A percentile compares a stretch with the other conserved stretches of the same genome.
These are phyloP conservation scores for Entophlyctis luteolus DNA, from an alignment of 192 early-diverging fungal genomes.

Conservation along the genomic window DNA sequence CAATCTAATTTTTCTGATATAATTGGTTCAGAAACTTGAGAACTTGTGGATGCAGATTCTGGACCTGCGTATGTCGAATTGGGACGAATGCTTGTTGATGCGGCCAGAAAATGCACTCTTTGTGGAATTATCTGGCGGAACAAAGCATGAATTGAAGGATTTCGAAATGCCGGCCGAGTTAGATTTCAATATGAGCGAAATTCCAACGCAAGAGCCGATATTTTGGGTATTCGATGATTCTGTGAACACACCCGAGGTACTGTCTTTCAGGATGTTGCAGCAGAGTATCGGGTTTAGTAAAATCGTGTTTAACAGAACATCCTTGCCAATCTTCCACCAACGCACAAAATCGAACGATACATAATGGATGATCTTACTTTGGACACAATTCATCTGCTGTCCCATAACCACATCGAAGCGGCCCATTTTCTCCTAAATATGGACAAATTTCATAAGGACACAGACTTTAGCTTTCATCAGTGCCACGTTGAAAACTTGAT, in stretches of 20 bases:
- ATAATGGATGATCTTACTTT: slow-evolving; percentile 75
- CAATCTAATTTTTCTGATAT: not conserved
- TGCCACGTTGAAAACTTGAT: slow-evolving; percentile 57
- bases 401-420: slow-evolving; percentile 91
- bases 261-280: too few relatives aligned
- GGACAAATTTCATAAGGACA: slow-evolving; percentile 35
- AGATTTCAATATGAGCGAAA: slow-evolving; percentile 7
- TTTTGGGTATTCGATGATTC: slow-evolving; percentile 49
- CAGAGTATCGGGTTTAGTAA: not conserved
- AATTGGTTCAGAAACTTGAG: slow-evolving; percentile 30
- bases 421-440: slow-evolving; percentile 56
- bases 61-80: slow-evolving; percentile 17
- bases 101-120: slow-evolving; percentile 17
- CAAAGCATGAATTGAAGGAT: slow-evolving; percentile 33
- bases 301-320: slow-evolving; percentile 16
- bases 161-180: slow-evolving; percentile 23
- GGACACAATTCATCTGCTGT: slow-evolving; percentile 75
- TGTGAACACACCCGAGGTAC: slow-evolving; percentile 29
- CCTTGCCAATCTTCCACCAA: slow-evolving; percentile 37
- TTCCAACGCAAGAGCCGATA: slow-evolving; percentile 37
- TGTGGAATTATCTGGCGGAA: slow-evolving; percentile 7
- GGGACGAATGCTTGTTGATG: slow-evolving; percentile 33
- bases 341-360: slow-evolving; percentile 49
- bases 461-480: slow-evolving; percentile 48
- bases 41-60: slow-evolving; percentile 41